Base-by-base conservation (phyloP, 1,284 basidiomycete species). In the Trametes versicolor region DNA sequence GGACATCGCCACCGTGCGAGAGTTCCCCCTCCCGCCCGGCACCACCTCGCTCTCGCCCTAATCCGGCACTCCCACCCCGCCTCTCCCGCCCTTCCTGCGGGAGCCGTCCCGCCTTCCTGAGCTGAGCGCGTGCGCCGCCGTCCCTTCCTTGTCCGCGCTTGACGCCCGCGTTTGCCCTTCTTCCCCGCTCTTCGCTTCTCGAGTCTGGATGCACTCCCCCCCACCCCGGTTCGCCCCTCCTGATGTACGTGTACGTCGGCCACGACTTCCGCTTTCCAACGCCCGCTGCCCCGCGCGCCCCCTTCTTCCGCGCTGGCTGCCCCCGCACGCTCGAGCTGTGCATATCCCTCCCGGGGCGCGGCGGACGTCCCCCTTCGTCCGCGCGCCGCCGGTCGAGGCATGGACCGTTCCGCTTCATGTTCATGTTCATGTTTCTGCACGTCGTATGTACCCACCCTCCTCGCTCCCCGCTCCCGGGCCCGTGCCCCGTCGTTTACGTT, bases 11-110 rank as follows among this genome's bases (percentile, higher is more conserved):
- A 72, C 71, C 55, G 70, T 74, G 49, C 69, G 71, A 48, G 68
- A 72, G 58, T 75, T 72, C 70, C 74, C 74, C 3, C 60, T 73
- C 21, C 72, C 71, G 17, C 72, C 71, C 39, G 64, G 54, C 12
- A 55, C 61, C 17, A 62, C 63, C 32, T 50, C 60, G 51, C 58
- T 36, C 60, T 41, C 55, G 56, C 62, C 61, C 15, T 71, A 51
- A 68, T 43, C 52, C 45, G 34, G 51, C 7, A 36, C 41, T 8
- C 54, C 54, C 25, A 10, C 39, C 53, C 32, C 41, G 19, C 29
- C n/a, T n/a, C 41, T 43, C 37, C 15, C 37, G 19, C 36, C 36
- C n/a, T 34, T 57, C 43, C 10, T 37, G 47, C 39, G 60, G 60
- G 63, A 58, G n/a, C 45, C 23, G 15, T 32, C 50, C 48, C 50